Evolutionary conservation across 805 yeast species (phyloP).

Genomic region (Debaryomyces maramus): DNA sequence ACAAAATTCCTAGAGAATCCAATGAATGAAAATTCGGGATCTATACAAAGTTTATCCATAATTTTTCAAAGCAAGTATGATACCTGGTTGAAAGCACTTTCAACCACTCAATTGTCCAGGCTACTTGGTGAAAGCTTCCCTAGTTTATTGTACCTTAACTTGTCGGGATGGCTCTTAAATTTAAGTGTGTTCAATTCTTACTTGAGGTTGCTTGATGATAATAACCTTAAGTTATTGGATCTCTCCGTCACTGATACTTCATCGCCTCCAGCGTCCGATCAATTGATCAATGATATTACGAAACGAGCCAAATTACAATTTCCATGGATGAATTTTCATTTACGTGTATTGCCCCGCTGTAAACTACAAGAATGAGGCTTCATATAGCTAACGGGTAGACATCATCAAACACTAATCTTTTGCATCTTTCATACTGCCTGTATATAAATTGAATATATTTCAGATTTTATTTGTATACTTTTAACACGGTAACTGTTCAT

Average conservation of each 20-base stretch:
- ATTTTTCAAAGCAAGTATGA: conserved; percentile 3
- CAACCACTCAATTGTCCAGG: conserved; percentile 6
- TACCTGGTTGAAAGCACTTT: conserved; percentile 10
- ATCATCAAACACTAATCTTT: background rate
- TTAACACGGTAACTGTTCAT: background rate
- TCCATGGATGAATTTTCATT: conserved; percentile 6
- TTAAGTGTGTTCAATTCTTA: conserved; percentile 8
- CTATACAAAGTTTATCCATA: conserved; percentile 8
- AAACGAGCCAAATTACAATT: conserved; percentile 3
- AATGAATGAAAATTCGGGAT: conserved; percentile 10
- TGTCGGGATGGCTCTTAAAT: conserved; percentile 25
- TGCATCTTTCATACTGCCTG: background rate
- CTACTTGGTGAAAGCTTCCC: conserved; percentile 13
- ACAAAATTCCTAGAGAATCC: conserved; percentile 26
- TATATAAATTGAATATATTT: background rate
- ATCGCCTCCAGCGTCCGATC: background rate
- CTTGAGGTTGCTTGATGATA: conserved; percentile 6
- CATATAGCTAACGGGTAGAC: no score
- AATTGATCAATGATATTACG: conserved; percentile 7
- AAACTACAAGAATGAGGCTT: no score
- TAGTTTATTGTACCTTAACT: conserved; percentile 13
- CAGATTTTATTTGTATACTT: no score
- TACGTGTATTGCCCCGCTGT: background rate
- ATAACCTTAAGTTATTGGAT: conserved; percentile 9
- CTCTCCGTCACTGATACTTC: conserved; percentile 9